Base-by-base conservation (phyloP, 441 rosid species). In the Capsella rubella region DNA sequence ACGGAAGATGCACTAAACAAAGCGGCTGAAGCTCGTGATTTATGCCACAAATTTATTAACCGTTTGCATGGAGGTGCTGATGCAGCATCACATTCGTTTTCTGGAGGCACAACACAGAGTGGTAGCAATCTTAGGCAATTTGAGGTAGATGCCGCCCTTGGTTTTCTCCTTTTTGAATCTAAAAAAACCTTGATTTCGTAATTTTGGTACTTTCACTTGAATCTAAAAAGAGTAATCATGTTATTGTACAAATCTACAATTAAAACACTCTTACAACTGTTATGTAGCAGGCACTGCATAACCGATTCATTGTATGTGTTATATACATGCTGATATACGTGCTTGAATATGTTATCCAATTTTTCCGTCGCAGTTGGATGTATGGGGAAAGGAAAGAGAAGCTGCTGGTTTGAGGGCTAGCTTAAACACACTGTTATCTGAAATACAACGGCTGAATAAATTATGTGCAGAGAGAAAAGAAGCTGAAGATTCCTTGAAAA, bases 351-450 rank as follows among this genome's bases (percentile, higher is more conserved):
- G 68, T 63, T 59, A 52, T 51, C 46, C 51, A 8, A 39, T 32
- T 64, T 77, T 59, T 42, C 55, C 73, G 46, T 75, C 79, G 77
- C 83, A 92, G 99, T 79, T 95, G 86, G 97, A 95, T 78, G 91
- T 92, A 76, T 95, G 97, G 99, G 86, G 87, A 75, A 95, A 89
- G 83, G 97, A 92, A 82, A 89, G 97, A 80, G 99, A 95, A 84
- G 88, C 85, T 62, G 84, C 93, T 80, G 97, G 99, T 63, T 75
- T 92, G 81, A 88, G 87, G 81, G 93, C 96, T 78, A 89, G 97
- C 83, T 80, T 92, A 83, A 90, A 83, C 77, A 88, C 96, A 50
- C 77, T 95, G 87, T 81, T 82, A 79, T 87, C 96, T 78, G 97
- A 95, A 84, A 87, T 89, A 65, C 87, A 92, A 40, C 87, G 99